Evolutionary conservation across 257 asterid genomes (phyloP).

Genomic region (Nemophila menziesii): DNA sequence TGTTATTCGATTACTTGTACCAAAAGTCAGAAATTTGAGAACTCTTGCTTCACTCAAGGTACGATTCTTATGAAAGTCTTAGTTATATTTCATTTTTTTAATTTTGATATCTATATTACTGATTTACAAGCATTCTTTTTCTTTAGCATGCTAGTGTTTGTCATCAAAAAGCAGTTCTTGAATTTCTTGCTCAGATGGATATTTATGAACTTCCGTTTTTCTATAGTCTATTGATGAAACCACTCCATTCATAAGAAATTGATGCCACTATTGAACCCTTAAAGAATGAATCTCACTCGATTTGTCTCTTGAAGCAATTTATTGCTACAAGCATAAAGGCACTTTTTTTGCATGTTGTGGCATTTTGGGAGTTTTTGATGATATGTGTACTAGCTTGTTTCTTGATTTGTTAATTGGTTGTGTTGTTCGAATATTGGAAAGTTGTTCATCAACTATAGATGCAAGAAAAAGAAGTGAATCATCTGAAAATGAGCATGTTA

Average conservation of each 20-base stretch:
- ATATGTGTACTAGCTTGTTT: conserved; percentile 51
- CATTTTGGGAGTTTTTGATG: conserved; percentile 70
- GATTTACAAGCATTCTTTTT: conserved; percentile 11
- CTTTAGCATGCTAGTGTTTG: conserved; percentile 55
- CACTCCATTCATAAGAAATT: conserved; percentile 41
- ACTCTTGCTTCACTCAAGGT: conserved; percentile 78
- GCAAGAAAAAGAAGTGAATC: conserved; percentile 20
- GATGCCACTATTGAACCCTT: conserved; percentile 19
- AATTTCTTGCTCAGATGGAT: conserved; percentile 77
- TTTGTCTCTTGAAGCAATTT: conserved; percentile 44
- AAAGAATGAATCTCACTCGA: conserved; percentile 24
- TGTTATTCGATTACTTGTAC: conserved; percentile 53
- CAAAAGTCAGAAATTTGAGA: conserved; percentile 76
- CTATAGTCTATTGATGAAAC: conserved; percentile 59
- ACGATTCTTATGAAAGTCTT: conserved; percentile 7
- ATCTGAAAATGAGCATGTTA: conserved; percentile 24
- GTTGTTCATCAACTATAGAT: conserved; percentile 51
- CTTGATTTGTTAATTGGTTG: conserved; percentile 59
- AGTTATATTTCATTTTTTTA: too few species aligned
- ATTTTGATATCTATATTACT: conserved; percentile 2
- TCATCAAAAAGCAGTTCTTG: conserved; percentile 78
- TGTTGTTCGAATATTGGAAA: conserved; percentile 51
- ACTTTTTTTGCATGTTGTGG: conserved; percentile 73
- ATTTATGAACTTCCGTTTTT: conserved; percentile 73
- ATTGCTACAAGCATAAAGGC: conserved; percentile 33